phyloP scores from a whole-genome alignment of 2,329 filamentous ascomycete genomes.

The Leptoxyphium fumago region DNA sequence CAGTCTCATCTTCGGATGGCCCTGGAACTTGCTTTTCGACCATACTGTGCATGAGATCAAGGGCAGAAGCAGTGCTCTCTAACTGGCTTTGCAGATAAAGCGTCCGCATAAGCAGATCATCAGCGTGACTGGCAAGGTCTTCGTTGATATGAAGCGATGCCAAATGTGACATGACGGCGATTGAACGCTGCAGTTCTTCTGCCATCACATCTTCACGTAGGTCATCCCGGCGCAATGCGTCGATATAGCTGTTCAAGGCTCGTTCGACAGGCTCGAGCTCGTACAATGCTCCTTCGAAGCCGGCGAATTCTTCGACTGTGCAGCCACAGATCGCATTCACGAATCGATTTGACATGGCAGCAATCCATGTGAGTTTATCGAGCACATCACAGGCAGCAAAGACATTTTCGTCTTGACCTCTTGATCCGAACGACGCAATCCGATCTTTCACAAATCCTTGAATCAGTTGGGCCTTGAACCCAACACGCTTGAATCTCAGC shows the following conservation, averaged over 20 bases:
- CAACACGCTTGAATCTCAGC: constrained; percentile 72
- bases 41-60: constrained; percentile 49
- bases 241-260: constrained; percentile 76
- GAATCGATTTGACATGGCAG: constrained; percentile 71
- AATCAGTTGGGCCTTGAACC: constrained; percentile 73
- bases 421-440: constrained; percentile 50
- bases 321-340: constrained; percentile 67
- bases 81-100: constrained; percentile 66
- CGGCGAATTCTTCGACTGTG: constrained; percentile 61
- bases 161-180: constrained; percentile 76
- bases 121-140: constrained; percentile 58
- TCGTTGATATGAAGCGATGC: constrained; percentile 63
- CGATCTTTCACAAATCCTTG: constrained; percentile 67
- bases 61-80: constrained; percentile 57
- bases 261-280: constrained; percentile 88
- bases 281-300: constrained; percentile 64
- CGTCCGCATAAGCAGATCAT: constrained; percentile 65
- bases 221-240: constrained; percentile 68
- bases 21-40: constrained; percentile 50
- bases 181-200: constrained; percentile 63
- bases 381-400: constrained; percentile 68
- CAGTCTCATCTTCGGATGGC: constrained; percentile 42
- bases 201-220: constrained; percentile 73
- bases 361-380: constrained; percentile 74
- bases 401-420: constrained; percentile 60